These are phyloP conservation scores for Fusarium subglutinans DNA, from an alignment of 2,329 filamentous ascomycete genomes.

Conservation along the genomic window DNA sequence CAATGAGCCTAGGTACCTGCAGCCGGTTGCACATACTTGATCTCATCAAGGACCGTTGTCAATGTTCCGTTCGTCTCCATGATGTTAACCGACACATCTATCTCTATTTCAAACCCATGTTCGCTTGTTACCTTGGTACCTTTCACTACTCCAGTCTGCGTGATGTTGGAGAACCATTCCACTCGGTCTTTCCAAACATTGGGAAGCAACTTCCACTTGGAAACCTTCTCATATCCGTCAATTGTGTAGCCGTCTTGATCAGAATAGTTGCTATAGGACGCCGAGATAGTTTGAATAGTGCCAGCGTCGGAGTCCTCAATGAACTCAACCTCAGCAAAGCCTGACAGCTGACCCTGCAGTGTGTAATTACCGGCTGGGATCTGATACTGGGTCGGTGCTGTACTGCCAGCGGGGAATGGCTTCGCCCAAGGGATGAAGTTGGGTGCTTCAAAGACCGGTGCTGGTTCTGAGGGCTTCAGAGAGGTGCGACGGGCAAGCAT, in stretches of 20 bases:
- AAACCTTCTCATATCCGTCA: slow-evolving; percentile 24
- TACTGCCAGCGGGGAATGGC: neutral
- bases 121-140: slow-evolving; percentile 50
- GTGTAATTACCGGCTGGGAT: neutral
- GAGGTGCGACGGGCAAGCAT: slow-evolving; percentile 53
- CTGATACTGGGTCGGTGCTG: neutral
- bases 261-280: neutral
- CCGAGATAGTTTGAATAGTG: neutral
- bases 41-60: neutral
- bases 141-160: slow-evolving; percentile 43
- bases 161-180: slow-evolving; percentile 53
- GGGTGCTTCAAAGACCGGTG: slow-evolving; percentile 2
- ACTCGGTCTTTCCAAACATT: slow-evolving; percentile 37
- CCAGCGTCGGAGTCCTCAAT: neutral
- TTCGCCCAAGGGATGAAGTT: neutral
- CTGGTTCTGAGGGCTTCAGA: slow-evolving; percentile 42
- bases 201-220: neutral
- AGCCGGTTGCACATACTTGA: neutral
- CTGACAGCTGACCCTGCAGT: neutral
- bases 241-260: neutral
- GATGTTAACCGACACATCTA: slow-evolving; percentile 5
- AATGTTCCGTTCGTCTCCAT: slow-evolving; percentile 3
- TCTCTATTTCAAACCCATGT: slow-evolving; percentile 12
- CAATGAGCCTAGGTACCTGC: neutral
- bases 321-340: neutral